Evolutionary conservation across 345 rosid genomes (phyloP).

Genomic region (Orychophragmus violaceus): DNA sequence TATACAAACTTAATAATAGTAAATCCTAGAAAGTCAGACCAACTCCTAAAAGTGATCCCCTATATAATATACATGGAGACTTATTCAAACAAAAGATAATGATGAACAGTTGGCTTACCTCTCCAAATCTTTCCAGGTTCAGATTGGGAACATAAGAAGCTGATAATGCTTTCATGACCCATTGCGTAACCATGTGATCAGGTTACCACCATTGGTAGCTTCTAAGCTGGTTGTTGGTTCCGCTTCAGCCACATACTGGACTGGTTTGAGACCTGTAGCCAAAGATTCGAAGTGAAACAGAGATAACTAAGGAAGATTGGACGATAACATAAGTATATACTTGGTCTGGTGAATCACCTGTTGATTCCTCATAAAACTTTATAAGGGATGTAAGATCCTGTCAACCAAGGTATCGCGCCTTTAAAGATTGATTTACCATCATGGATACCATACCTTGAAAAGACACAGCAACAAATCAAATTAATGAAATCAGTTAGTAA

Average conservation of each 20-base stretch:
- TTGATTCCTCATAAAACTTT: slow-evolving; percentile 62
- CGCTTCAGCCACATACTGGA: slow-evolving; percentile 41
- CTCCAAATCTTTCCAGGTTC: slow-evolving; percentile 81
- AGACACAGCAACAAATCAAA: slow-evolving; percentile 44
- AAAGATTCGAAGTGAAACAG: background rate
- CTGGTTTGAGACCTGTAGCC: slow-evolving; percentile 36
- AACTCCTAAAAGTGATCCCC: too few relatives aligned
- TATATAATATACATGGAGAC: too few relatives aligned
- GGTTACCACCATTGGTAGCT: background rate
- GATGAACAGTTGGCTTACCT: slow-evolving; percentile 66
- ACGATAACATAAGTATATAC: background rate
- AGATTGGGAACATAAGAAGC: slow-evolving; percentile 49
- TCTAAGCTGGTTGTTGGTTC: slow-evolving; percentile 26
- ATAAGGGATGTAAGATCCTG: slow-evolving; percentile 55
- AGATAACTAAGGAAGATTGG: background rate
- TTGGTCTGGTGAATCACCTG: slow-evolving; percentile 39
- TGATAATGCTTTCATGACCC: slow-evolving; percentile 52
- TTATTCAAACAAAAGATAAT: too few relatives aligned
- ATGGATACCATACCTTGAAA: slow-evolving; percentile 79
- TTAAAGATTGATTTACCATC: slow-evolving; percentile 58
- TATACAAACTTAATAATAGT: too few relatives aligned
- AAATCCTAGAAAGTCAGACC: too few relatives aligned
- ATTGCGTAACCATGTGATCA: slow-evolving; percentile 34
- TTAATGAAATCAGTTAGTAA: background rate
- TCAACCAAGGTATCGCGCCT: slow-evolving; percentile 47